Conservation (phyloP, 2,329 filamentous ascomycete species). For the Metarhizium robertsii region DNA sequence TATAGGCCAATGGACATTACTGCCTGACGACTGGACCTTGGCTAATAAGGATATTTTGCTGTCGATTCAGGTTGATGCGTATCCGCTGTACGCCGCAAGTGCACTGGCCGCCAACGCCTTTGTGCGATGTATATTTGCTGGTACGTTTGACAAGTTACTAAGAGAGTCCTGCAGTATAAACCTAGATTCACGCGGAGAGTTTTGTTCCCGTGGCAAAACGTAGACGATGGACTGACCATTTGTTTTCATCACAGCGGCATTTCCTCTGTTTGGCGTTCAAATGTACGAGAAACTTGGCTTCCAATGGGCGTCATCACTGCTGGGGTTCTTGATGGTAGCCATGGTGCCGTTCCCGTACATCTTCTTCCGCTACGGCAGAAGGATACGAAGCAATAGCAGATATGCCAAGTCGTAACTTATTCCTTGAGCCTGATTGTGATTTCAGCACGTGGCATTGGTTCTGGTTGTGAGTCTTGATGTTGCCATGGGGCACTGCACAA, state of each 20-base stretch:
- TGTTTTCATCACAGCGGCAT: conserved; percentile 44
- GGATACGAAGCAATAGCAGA: conserved; percentile 43
- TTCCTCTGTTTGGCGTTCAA: conserved; percentile 65
- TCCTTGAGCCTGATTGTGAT: neutral
- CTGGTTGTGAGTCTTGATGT: neutral
- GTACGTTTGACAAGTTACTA: conserved; percentile 25
- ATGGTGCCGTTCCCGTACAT: conserved; percentile 58
- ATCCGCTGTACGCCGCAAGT: conserved; percentile 64
- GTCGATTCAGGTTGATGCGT: conserved; percentile 54
- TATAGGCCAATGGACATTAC: neutral
- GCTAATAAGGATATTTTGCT: neutral
- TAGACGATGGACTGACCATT: conserved; percentile 7
- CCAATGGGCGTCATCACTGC: conserved; percentile 56
- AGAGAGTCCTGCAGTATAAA: neutral
- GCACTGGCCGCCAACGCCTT: conserved; percentile 81
- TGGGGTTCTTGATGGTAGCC: conserved; percentile 50
- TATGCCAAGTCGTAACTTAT: conserved; percentile 31
- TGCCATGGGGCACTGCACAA: neutral
- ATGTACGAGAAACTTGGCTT: conserved; percentile 63
- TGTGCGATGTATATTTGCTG: conserved; percentile 66
- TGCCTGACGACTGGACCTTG: neutral
- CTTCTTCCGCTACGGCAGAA: conserved; percentile 53
- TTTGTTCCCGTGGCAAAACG: neutral
- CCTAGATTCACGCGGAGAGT: neutral
- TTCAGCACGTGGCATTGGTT: neutral